Percentiles rank a stretch among this genome's conserved stretches.
Evolutionary conservation across 306 rosid genomes (phyloP).

Genomic region (Macrotyloma uniflorum): DNA sequence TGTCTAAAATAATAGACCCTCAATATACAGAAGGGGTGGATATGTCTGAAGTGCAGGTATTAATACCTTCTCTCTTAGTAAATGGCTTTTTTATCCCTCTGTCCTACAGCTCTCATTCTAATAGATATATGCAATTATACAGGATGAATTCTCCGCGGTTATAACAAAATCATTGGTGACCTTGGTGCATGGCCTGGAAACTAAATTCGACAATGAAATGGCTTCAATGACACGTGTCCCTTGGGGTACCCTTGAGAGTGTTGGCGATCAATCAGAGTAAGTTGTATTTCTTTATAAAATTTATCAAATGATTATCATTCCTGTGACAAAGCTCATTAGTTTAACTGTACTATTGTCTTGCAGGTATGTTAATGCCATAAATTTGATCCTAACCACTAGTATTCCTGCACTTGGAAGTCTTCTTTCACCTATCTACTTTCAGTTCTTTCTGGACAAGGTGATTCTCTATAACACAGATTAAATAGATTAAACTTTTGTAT

Average conservation of each 20-base stretch:
- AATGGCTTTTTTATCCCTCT: not conserved
- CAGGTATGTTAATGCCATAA: slow-evolving; percentile 97
- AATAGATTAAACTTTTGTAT: slow-evolving; percentile 8
- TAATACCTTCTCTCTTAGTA: slow-evolving; percentile 21
- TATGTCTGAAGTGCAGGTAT: slow-evolving; percentile 98
- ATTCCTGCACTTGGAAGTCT: slow-evolving; percentile 95
- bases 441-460: slow-evolving; percentile 98
- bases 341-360: slow-evolving; percentile 44
- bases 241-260: slow-evolving; percentile 94
- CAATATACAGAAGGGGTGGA: slow-evolving; percentile 80
- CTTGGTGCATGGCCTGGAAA: slow-evolving; percentile 91
- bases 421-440: slow-evolving; percentile 94
- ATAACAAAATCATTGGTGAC: slow-evolving; percentile 94
- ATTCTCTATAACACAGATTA: slow-evolving; percentile 30
- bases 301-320: slow-evolving; percentile 10
- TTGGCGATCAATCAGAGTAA: slow-evolving; percentile 99
- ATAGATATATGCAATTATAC: slow-evolving; percentile 39
- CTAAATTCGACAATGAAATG: slow-evolving; percentile 97
- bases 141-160: slow-evolving; percentile 97
- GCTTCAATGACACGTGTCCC: slow-evolving; percentile 95
- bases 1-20: slow-evolving; percentile 84
- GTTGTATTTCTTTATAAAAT: slow-evolving; percentile 39
- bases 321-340: slow-evolving; percentile 11
- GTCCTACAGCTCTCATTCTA: slow-evolving; percentile 34
- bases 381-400: slow-evolving; percentile 85